These are phyloP conservation scores for Fusarium stilboides DNA, from an alignment of 2,329 filamentous ascomycete genomes.

Conservation along the genomic window DNA sequence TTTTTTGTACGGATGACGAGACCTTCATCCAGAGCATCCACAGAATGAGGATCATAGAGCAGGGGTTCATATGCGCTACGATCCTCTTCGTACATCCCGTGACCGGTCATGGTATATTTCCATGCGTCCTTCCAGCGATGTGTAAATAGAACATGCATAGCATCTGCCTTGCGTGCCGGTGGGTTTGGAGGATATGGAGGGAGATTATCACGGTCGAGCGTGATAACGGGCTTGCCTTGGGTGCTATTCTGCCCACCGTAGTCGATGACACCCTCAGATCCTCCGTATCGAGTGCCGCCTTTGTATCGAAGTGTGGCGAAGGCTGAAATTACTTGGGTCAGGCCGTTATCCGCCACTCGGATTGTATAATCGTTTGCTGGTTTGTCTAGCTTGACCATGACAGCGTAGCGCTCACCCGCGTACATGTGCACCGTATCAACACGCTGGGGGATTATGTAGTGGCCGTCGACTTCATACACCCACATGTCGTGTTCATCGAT, in stretches of 20 bases:
- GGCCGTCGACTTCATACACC: constrained; percentile 14
- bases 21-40: neutral
- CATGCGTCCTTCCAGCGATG: constrained; percentile 11
- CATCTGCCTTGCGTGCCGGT: constrained; percentile 11
- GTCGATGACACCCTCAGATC: constrained; percentile 4
- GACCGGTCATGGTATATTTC: constrained; percentile 14
- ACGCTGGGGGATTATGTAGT: constrained; percentile 13
- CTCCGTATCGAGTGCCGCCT: neutral
- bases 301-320: constrained; percentile 15
- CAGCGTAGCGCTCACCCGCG: constrained; percentile 10
- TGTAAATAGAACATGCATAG: constrained; percentile 9
- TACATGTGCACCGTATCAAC: constrained; percentile 16
- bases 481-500: constrained; percentile 18
- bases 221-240: neutral
- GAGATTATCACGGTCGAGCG: constrained; percentile 7
- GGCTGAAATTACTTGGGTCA: constrained; percentile 17
- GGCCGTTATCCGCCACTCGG: constrained; percentile 6
- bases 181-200: constrained; percentile 14
- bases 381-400: constrained; percentile 11
- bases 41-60: constrained; percentile 3
- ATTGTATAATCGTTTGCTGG: constrained; percentile 8
- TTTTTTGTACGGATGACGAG: constrained; percentile 14
- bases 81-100: constrained; percentile 7
- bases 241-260: constrained; percentile 13
- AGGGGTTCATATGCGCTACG: constrained; percentile 7